These are phyloP conservation scores for Leonotis leonurus DNA, from an alignment of 257 asterid species.

Conservation along the genomic window DNA sequence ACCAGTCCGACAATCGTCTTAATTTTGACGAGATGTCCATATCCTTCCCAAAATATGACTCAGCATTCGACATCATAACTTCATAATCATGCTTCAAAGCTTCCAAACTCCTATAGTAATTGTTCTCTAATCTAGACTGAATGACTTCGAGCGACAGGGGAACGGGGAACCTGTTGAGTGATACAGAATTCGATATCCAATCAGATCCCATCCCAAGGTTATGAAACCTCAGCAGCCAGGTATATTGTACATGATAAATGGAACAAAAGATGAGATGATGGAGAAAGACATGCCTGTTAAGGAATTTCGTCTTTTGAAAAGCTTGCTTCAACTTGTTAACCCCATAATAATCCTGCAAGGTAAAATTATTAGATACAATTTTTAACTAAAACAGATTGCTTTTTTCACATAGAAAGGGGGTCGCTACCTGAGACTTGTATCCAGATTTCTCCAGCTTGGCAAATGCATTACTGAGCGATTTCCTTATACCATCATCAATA, in stretches of 20 bases:
- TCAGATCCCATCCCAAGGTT: neutral
- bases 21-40: constrained; percentile 44
- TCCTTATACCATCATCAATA: constrained; percentile 51
- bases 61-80: constrained; percentile 71
- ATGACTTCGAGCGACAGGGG: constrained; percentile 75
- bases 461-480: constrained; percentile 43
- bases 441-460: constrained; percentile 66
- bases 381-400: neutral
- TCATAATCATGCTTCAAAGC: constrained; percentile 70
- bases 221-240: neutral
- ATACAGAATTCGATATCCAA: neutral
- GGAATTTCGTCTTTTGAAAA: constrained; percentile 58
- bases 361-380: constrained; percentile 8
- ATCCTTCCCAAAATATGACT: constrained; percentile 51
- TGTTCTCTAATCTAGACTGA: constrained; percentile 63
- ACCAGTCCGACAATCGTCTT: constrained; percentile 69
- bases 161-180: constrained; percentile 72
- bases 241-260: neutral
- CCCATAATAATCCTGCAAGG: constrained; percentile 80
- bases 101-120: constrained; percentile 76
- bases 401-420: neutral
- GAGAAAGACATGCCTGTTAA: constrained; percentile 54
- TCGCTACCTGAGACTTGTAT: constrained; percentile 45
- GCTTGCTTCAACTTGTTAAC: constrained; percentile 60
- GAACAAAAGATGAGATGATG: neutral